A percentile compares a stretch with the other conserved stretches of the same genome.
phyloP scores from a whole-genome alignment of 2,329 filamentous ascomycete species.

The Rosellinia necatrix region DNA sequence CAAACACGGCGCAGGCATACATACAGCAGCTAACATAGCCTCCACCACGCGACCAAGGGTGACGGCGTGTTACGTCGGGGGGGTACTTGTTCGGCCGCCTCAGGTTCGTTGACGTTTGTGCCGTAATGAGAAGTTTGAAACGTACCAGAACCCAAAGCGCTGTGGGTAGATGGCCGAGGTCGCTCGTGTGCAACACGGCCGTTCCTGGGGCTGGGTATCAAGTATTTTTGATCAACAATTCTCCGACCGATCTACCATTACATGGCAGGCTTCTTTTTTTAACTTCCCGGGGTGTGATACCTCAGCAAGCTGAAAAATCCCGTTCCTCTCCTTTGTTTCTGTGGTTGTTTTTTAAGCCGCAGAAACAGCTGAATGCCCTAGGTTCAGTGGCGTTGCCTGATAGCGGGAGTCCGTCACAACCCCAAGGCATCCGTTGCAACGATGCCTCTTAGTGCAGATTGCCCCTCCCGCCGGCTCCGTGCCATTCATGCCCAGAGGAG shows the following conservation, averaged over 20 bases:
- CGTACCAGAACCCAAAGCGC: conserved; percentile 37
- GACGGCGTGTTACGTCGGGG: conserved; percentile 34
- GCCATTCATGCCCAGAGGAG: conserved; percentile 7
- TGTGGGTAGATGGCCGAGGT: conserved; percentile 23
- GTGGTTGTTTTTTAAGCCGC: neutral
- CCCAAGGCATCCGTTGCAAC: conserved; percentile 20
- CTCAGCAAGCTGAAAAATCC: conserved; percentile 2
- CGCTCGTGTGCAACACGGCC: conserved; percentile 37
- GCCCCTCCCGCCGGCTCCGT: conserved; percentile 11
- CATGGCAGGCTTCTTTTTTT: conserved; percentile 7
- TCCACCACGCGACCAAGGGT: conserved; percentile 28
- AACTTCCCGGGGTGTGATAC: neutral
- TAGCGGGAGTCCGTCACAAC: conserved; percentile 21
- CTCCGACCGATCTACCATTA: conserved; percentile 22
- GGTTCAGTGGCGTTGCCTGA: conserved; percentile 19
- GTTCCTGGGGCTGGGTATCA: conserved; percentile 24
- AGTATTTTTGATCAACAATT: conserved; percentile 15
- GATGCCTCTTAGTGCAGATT: conserved; percentile 17
- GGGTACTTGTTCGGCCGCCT: conserved; percentile 24
- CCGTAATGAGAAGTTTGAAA: conserved; percentile 38
- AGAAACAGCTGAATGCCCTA: conserved; percentile 21
- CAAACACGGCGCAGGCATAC: conserved; percentile 36
- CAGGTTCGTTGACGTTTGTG: conserved; percentile 24
- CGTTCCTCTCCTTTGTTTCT: neutral
- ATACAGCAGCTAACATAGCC: conserved; percentile 22